phyloP scores from a whole-genome alignment of 768 basidiomycete genomes.

The Trametes maxima region DNA sequence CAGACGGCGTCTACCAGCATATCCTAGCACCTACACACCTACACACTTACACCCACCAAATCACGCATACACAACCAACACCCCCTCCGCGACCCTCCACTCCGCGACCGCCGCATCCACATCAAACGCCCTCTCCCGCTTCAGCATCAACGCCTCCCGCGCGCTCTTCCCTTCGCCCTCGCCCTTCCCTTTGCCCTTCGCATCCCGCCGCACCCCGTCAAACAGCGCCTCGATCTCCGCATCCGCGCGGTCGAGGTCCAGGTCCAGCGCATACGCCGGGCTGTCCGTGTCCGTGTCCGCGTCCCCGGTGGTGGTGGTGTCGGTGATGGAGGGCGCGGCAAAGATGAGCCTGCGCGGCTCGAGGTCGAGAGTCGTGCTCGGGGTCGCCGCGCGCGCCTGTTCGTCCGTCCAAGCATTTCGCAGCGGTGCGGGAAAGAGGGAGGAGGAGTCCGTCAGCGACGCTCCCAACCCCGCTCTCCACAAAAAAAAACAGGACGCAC shows the following conservation, averaged over 20 bases:
- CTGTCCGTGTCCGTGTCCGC: background rate
- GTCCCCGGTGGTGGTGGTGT: conserved; percentile 1
- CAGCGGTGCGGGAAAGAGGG: background rate
- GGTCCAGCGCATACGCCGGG: conserved; percentile 49
- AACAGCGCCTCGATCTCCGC: conserved; percentile 47
- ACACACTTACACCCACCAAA: background rate
- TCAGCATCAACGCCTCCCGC: conserved; percentile 49
- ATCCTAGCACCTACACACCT: too few species aligned
- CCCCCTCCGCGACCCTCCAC: conserved; percentile 61
- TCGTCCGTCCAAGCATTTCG: too few species aligned
- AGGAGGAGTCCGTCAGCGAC: background rate
- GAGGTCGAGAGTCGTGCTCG: conserved; percentile 60
- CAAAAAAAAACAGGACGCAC: conserved; percentile 44
- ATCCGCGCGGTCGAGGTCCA: conserved; percentile 59
- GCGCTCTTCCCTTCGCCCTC: conserved; percentile 19
- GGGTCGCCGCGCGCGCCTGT: conserved; percentile 51
- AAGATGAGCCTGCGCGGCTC: conserved; percentile 62
- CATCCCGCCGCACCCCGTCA: background rate
- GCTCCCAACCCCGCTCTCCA: too few species aligned
- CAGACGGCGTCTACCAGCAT: too few species aligned
- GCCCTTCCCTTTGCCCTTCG: conserved; percentile 1
- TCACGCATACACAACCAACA: conserved; percentile 48
- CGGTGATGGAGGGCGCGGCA: conserved; percentile 38
- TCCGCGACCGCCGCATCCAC: conserved; percentile 66
- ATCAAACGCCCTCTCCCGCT: conserved; percentile 59